Evolutionary conservation across 2,329 filamentous ascomycete species (phyloP).

Genomic region (Cladophialophora psammophila): DNA sequence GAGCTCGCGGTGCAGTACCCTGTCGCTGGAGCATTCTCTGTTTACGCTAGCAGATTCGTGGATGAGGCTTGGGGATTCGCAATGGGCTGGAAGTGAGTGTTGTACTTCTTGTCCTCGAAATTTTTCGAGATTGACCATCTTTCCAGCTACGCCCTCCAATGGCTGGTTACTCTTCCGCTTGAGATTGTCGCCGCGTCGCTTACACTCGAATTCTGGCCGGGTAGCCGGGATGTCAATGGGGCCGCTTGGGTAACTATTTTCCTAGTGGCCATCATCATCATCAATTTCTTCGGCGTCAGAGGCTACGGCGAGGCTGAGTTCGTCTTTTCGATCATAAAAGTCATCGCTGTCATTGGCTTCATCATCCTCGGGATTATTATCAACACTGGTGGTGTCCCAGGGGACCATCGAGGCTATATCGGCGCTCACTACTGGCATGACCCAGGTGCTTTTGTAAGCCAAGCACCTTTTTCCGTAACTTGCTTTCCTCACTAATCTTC

Average conservation of each 20-base stretch:
- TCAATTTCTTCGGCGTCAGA: conserved; percentile 88
- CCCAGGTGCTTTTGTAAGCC: conserved; percentile 69
- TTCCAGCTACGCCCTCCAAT: conserved; percentile 80
- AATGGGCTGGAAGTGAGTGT: conserved; percentile 86
- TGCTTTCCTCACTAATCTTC: conserved; percentile 69
- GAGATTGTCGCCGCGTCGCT: conserved; percentile 88
- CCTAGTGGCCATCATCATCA: conserved; percentile 74
- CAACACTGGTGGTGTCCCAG: conserved; percentile 78
- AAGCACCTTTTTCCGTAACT: conserved; percentile 40
- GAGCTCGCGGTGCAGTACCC: conserved; percentile 93
- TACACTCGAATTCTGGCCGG: conserved; percentile 78
- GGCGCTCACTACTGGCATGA: conserved; percentile 77
- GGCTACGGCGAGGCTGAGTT: conserved; percentile 92
- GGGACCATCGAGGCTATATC: conserved; percentile 72
- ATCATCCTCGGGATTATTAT: conserved; percentile 67
- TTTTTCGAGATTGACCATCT: conserved; percentile 11
- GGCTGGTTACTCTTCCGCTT: conserved; percentile 81
- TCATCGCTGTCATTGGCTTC: conserved; percentile 85
- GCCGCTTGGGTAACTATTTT: conserved; percentile 86
- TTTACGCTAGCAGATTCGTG: conserved; percentile 90
- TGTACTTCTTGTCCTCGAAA: background rate
- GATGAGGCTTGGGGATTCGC: conserved; percentile 95
- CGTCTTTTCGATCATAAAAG: conserved; percentile 83
- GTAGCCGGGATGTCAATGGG: conserved; percentile 64
- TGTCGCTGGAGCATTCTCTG: conserved; percentile 87